Conservation (phyloP, 768 basidiomycete species). For the Chlorophyllum brunneum region DNA sequence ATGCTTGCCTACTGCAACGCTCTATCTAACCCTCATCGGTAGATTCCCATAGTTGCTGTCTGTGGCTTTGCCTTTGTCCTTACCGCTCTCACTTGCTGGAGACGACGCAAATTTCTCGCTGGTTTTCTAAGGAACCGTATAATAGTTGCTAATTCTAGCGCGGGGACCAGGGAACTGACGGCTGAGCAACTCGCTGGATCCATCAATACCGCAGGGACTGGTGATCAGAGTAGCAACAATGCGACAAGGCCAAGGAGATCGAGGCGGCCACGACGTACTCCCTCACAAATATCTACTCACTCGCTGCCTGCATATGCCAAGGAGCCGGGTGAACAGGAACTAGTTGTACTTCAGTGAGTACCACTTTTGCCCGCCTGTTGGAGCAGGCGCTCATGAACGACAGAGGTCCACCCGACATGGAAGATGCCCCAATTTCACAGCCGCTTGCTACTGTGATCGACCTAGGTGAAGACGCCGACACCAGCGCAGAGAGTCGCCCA, state of each 20-base stretch:
- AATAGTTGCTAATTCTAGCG: constrained; percentile 2
- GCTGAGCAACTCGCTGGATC: constrained; percentile 56
- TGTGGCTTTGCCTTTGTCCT: constrained; percentile 25
- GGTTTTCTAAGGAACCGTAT: constrained; percentile 11
- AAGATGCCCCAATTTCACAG: constrained; percentile 41
- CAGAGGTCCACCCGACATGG: constrained; percentile 50
- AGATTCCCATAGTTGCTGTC: constrained; percentile 25
- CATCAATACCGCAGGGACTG: constrained; percentile 28
- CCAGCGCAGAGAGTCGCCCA: constrained; percentile 27
- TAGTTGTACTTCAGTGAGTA: constrained; percentile 58
- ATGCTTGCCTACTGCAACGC: neutral
- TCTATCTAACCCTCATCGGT: neutral
- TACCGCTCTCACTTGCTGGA: constrained; percentile 17
- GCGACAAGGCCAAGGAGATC: constrained; percentile 22
- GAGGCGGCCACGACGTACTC: constrained; percentile 52
- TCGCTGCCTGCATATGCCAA: constrained; percentile 79
- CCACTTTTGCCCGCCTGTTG: neutral
- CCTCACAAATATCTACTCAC: constrained; percentile 76
- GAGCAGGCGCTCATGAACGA: neutral
- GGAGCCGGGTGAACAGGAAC: constrained; percentile 79
- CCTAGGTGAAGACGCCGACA: constrained; percentile 33
- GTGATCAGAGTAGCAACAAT: constrained; percentile 18
- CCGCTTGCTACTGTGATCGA: constrained; percentile 35
- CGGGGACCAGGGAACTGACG: constrained; percentile 33
- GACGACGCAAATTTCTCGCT: constrained; percentile 15